A percentile compares a stretch with the other conserved stretches of the same genome.
Conservation (phyloP, 208 protist species). For the Cochliopodium minus region DNA sequence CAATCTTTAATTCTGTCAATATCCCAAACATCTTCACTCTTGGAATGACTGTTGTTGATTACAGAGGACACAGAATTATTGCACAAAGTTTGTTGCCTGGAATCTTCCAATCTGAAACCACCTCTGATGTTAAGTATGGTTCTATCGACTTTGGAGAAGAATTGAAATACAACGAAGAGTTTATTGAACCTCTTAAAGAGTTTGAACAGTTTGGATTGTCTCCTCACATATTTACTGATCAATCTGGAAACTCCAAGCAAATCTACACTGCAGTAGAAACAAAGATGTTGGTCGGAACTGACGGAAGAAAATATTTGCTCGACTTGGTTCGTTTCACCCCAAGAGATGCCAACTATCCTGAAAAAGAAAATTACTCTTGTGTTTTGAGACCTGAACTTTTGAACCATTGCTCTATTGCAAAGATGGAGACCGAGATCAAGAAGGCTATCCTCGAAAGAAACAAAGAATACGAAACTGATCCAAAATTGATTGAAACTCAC, state of each 20-base stretch:
- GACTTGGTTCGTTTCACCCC: slow-evolving; percentile 25
- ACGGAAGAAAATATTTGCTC: slow-evolving; percentile 30
- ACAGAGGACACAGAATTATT: slow-evolving; percentile 26
- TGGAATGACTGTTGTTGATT: slow-evolving; percentile 29
- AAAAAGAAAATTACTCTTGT: not conserved
- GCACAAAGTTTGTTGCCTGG: slow-evolving; percentile 32
- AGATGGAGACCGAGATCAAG: too few species aligned
- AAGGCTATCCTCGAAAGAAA: too few species aligned
- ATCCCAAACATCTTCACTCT: slow-evolving; percentile 23
- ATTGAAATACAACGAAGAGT: not conserved
- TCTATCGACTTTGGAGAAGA: slow-evolving; percentile 25
- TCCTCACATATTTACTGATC: slow-evolving; percentile 13
- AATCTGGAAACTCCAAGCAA: not conserved
- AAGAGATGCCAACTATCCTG: slow-evolving; percentile 24
- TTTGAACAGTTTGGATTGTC: too few species aligned
- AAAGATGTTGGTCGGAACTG: slow-evolving; percentile 29
- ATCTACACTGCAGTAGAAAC: not conserved
- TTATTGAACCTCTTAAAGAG: too few species aligned
- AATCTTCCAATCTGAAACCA: slow-evolving; percentile 17
- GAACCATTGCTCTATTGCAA: too few species aligned
- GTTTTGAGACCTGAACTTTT: not conserved
- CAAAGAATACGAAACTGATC: too few species aligned
- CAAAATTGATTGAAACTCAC: not conserved
- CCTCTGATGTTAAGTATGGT: slow-evolving; percentile 23
- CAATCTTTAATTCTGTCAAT: slow-evolving; percentile 16